Conservation (phyloP, 164 flowering plant species). For the Warburgia ugandensis region DNA sequence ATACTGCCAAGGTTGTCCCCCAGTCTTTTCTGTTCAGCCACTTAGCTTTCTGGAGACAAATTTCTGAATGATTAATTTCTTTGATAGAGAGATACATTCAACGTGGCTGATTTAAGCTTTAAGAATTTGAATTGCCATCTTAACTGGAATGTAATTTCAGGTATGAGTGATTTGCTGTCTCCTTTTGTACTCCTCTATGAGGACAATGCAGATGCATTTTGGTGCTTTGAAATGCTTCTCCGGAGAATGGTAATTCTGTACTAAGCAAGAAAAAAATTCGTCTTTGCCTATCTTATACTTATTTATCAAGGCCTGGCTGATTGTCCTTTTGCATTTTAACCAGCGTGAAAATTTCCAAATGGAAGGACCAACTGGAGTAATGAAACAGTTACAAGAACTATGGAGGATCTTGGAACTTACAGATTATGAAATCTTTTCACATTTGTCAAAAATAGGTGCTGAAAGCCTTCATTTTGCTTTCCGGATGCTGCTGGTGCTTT, state of each 20-base stretch:
- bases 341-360: slow-evolving; percentile 86
- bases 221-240: slow-evolving; percentile 95
- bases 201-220: slow-evolving; percentile 92
- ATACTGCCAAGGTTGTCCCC: slow-evolving; percentile 77
- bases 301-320: too few species aligned
- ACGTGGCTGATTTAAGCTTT: background rate
- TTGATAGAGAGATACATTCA: too few species aligned
- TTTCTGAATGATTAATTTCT: too few species aligned
- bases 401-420: slow-evolving; percentile 66
- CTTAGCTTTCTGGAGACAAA: background rate
- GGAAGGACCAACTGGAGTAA: slow-evolving; percentile 88
- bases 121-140: background rate
- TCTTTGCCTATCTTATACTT: too few species aligned
- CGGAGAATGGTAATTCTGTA: slow-evolving; percentile 91
- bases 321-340: slow-evolving; percentile 9
- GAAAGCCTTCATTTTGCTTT: slow-evolving; percentile 94
- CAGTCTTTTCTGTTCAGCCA: slow-evolving; percentile 6
- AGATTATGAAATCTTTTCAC: slow-evolving; percentile 67
- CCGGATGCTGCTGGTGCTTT: slow-evolving; percentile 83
- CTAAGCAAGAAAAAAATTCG: too few species aligned
- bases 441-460: slow-evolving; percentile 69
- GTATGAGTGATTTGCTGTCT: slow-evolving; percentile 90
- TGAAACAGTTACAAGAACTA: slow-evolving; percentile 73
- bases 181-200: slow-evolving; percentile 88
- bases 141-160: slow-evolving; percentile 29